Base-by-base conservation (phyloP, 164 flowering plant species). In the Liquidambar formosana region DNA sequence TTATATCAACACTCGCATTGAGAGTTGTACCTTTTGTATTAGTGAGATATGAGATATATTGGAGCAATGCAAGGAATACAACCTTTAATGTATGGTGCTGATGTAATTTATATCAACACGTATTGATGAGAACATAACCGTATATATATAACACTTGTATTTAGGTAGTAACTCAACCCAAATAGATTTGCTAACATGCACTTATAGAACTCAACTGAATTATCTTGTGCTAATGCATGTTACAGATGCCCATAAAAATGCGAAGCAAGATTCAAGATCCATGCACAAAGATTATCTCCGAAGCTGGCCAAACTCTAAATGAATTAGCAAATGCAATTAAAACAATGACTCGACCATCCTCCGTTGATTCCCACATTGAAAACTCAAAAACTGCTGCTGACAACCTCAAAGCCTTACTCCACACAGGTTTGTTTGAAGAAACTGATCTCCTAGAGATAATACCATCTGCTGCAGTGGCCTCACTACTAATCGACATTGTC, bases 231-330 rank as follows among this genome's bases (percentile, higher is more conserved):
- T 14, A 10, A 0, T 26, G n/a, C 52, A n/a, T n/a, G 9, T 46
- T 66, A 49, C 76, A 85, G 88, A 70, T 65, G 18, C 77, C 83
- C 46, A n/a, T 49, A 13, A 84, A 80, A 61, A 64, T 83, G 28
- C 75, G 61, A 64, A 45, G 64, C 13, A 73, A 77, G 67, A 81
- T 85, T 46, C 71, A 79, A 65, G 83, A 71, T 9, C 47, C 78
- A 18, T 88, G 86, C 79, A 68, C 67, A 19, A 75, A 64, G 28
- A 73, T 88, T 78, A 81, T 88, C 75, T 57, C 54, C 4, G 88
- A 88, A 61, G 74, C 73, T 1, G 79, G 85, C 23, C 68, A 73
- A 57, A 85, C 83, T 2, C 53, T 82, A 54, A 81, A 75, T 63
- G 84, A 83, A 68, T 45, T 84, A 25, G 76, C 86, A 44, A 26